A percentile compares a stretch with the other conserved stretches of the same genome.
Evolutionary conservation across 2,329 filamentous ascomycete genomes (phyloP).

Genomic region (Epichloe brachyelytri): DNA sequence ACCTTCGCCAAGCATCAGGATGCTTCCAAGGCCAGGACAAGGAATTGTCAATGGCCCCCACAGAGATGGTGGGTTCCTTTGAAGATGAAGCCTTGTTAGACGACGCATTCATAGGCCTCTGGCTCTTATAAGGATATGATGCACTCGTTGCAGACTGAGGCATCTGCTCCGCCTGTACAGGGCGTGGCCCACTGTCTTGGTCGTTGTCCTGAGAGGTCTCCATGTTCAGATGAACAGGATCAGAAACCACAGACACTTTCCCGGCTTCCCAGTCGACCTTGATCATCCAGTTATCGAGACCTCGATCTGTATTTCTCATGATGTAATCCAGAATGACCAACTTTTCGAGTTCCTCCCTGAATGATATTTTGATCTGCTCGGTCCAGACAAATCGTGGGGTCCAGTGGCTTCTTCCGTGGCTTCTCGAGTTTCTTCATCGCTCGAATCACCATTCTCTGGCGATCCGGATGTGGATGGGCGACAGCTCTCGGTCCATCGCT

Average conservation of each 20-base stretch:
- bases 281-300: slow-evolving; percentile 99
- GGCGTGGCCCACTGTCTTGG: slow-evolving; percentile 40
- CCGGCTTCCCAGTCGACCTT: slow-evolving; percentile 80
- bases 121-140: slow-evolving; percentile 58
- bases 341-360: slow-evolving; percentile 91
- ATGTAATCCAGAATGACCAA: slow-evolving; percentile 96
- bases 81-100: slow-evolving; percentile 32
- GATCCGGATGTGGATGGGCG: slow-evolving; percentile 42
- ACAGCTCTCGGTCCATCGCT: slow-evolving; percentile 71
- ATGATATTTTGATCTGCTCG: slow-evolving; percentile 73
- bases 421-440: slow-evolving; percentile 40
- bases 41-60: slow-evolving; percentile 96
- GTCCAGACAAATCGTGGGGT: slow-evolving; percentile 69
- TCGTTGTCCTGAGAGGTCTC: slow-evolving; percentile 26
- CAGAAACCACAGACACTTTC: slow-evolving; percentile 73
- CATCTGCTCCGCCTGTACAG: slow-evolving; percentile 39
- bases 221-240: slow-evolving; percentile 58
- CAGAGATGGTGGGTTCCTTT: slow-evolving; percentile 47
- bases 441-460: slow-evolving; percentile 51
- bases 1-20: slow-evolving; percentile 70
- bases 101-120: slow-evolving; percentile 76
- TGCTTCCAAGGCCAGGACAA: slow-evolving; percentile 99
- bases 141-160: slow-evolving; percentile 27
- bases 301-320: slow-evolving; percentile 96
- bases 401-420: slow-evolving; percentile 36